phyloP scores from a whole-genome alignment of 768 basidiomycete genomes.

The Amyloporia xantha region DNA sequence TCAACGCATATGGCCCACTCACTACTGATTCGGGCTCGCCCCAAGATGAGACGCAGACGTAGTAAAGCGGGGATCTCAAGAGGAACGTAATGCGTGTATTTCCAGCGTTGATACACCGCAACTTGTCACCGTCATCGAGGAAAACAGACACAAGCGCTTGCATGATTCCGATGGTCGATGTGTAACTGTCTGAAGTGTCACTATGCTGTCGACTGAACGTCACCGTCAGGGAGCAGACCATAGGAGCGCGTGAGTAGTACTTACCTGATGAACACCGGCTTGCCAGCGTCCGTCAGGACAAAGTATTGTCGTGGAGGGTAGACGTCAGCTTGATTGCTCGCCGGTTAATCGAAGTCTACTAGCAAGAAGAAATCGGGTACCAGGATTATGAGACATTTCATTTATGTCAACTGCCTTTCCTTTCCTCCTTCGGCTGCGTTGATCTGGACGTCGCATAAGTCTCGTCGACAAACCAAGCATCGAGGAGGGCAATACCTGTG shows the following conservation, averaged over 20 bases:
- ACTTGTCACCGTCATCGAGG: slow-evolving; percentile 83
- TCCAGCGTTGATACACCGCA: slow-evolving; percentile 80
- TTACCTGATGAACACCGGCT: slow-evolving; percentile 92
- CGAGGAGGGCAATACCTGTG: not conserved
- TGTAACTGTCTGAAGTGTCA: slow-evolving; percentile 57
- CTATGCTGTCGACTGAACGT: slow-evolving; percentile 41
- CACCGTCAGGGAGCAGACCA: not conserved
- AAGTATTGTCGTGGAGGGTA: slow-evolving; percentile 57
- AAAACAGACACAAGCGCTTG: slow-evolving; percentile 96
- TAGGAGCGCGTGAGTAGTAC: not conserved
- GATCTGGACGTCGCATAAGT: not conserved
- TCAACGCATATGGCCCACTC: slow-evolving; percentile 28
- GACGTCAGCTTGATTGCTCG: slow-evolving; percentile 13
- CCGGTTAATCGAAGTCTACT: too few relatives aligned
- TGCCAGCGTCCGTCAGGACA: slow-evolving; percentile 91
- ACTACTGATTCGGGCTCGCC: slow-evolving; percentile 96
- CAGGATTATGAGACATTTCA: slow-evolving; percentile 35
- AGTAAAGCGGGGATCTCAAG: slow-evolving; percentile 83
- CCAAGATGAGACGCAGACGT: slow-evolving; percentile 87
- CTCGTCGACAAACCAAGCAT: not conserved
- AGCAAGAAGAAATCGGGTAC: too few relatives aligned
- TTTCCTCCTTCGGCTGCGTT: slow-evolving; percentile 3
- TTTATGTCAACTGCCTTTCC: slow-evolving; percentile 22
- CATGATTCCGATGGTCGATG: slow-evolving; percentile 84
- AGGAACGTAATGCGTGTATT: slow-evolving; percentile 80